These are phyloP conservation scores for Aspergillus brunneoviolaceus DNA, from an alignment of 2,329 filamentous ascomycete genomes.

Conservation along the genomic window DNA sequence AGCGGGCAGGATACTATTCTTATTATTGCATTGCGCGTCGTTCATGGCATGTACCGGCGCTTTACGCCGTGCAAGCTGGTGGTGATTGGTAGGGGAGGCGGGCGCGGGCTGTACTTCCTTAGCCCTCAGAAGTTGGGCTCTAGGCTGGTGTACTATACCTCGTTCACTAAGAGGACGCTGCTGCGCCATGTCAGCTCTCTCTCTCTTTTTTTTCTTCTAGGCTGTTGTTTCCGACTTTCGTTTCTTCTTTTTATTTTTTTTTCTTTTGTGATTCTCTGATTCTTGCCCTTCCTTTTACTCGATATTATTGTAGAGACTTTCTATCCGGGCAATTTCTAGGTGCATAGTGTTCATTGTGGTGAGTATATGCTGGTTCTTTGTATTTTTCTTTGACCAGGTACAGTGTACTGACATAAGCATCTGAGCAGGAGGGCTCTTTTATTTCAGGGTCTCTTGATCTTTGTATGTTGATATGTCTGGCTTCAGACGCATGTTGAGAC, in stretches of 20 bases:
- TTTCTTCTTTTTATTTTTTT: not conserved
- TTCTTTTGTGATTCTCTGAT: not conserved
- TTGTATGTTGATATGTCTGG: not conserved
- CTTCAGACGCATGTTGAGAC: no score
- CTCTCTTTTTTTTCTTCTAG: constrained; percentile 1
- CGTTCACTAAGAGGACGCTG: constrained; percentile 8
- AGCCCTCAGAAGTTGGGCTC: not conserved
- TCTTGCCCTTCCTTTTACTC: not conserved
- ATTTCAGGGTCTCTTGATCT: not conserved
- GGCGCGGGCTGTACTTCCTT: not conserved
- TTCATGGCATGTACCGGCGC: not conserved
- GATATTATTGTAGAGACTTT: not conserved
- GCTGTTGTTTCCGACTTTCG: constrained; percentile 5
- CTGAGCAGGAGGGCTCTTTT: no score
- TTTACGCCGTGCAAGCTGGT: not conserved
- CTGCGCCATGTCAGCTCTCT: constrained; percentile 23
- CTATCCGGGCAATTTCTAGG: not conserved
- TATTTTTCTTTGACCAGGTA: not conserved
- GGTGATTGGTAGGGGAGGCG: constrained; percentile 7
- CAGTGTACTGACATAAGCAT: no score
- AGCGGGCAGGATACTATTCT: not conserved
- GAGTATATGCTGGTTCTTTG: not conserved
- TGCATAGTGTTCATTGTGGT: not conserved
- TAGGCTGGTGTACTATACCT: no score
- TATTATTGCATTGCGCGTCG: not conserved